These are phyloP conservation scores for Geranium rotundifolium DNA, from an alignment of 345 rosid genomes.

Conservation along the genomic window DNA sequence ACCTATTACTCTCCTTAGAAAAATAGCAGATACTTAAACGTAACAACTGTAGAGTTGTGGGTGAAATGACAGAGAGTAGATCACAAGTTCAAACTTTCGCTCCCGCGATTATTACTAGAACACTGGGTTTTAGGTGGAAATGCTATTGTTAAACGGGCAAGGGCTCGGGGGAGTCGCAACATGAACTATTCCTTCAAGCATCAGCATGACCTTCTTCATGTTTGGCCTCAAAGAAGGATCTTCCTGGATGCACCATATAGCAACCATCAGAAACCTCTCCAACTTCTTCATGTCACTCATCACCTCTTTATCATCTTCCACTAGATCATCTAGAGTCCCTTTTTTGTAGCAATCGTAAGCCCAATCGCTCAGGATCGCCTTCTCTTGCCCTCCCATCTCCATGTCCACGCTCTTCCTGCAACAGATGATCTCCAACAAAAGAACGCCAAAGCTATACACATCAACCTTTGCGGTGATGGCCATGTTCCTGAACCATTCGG, in stretches of 20 bases:
- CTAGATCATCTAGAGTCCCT: constrained; percentile 17
- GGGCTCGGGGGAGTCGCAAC: constrained; percentile 22
- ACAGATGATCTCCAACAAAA: constrained; percentile 22
- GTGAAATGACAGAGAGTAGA: no score
- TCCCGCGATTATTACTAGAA: no score
- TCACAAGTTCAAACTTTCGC: no score
- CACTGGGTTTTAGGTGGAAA: no score
- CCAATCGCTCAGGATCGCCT: constrained; percentile 25
- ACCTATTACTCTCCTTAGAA: no score
- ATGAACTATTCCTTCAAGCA: constrained; percentile 35
- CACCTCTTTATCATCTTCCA: constrained; percentile 14
- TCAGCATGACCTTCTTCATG: constrained; percentile 33
- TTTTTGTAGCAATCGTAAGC: constrained; percentile 36
- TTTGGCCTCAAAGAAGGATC: constrained; percentile 30
- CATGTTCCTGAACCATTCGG: constrained; percentile 23
- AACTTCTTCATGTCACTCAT: constrained; percentile 4
- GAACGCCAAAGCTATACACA: constrained; percentile 21
- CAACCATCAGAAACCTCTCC: constrained; percentile 23
- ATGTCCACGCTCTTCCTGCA: constrained; percentile 6
- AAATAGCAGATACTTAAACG: no score
- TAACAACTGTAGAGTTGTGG: no score
- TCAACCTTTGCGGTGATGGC: constrained; percentile 17
- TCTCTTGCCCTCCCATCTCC: constrained; percentile 16
- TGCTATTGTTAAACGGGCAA: constrained; percentile 1
- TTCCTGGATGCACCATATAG: constrained; percentile 42